Percentiles rank a stretch among this genome's conserved stretches.
These are phyloP conservation scores for Scedosporium boydii DNA, from an alignment of 2,329 filamentous ascomycete species.

Conservation along the genomic window DNA sequence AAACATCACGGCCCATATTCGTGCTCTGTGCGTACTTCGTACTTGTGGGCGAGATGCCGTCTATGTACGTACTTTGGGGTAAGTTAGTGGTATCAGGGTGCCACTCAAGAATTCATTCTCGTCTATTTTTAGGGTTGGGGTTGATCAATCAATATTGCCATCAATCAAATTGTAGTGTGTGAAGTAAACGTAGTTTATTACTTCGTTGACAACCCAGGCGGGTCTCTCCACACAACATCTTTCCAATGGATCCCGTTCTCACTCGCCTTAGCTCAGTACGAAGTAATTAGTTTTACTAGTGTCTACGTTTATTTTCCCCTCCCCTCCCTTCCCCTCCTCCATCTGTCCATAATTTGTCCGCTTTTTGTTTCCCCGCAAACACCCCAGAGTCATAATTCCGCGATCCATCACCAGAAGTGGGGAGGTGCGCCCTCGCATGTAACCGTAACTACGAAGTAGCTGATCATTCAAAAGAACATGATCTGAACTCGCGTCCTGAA, in stretches of 20 bases:
- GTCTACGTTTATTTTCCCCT: no score
- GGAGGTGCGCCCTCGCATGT: not conserved
- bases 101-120: not conserved
- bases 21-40: not conserved
- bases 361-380: not conserved
- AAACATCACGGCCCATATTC: no score
- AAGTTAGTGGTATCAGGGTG: no score
- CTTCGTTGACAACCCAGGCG: no score
- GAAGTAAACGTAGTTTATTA: no score
- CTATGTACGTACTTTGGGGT: not conserved
- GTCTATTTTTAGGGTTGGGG: conserved; percentile 4
- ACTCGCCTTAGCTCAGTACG: not conserved
- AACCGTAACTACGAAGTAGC: not conserved
- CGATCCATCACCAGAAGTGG: not conserved
- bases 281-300: no score
- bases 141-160: conserved; percentile 1
- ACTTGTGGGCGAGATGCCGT: not conserved
- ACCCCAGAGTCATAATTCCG: not conserved
- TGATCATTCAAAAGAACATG: not conserved
- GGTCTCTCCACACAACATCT: not conserved
- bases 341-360: not conserved
- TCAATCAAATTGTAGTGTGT: not conserved
- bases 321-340: not conserved
- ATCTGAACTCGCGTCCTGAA: not conserved
- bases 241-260: not conserved